Conservation (phyloP, 2,329 filamentous ascomycete genomes). For the Calonectria henricotiae region DNA sequence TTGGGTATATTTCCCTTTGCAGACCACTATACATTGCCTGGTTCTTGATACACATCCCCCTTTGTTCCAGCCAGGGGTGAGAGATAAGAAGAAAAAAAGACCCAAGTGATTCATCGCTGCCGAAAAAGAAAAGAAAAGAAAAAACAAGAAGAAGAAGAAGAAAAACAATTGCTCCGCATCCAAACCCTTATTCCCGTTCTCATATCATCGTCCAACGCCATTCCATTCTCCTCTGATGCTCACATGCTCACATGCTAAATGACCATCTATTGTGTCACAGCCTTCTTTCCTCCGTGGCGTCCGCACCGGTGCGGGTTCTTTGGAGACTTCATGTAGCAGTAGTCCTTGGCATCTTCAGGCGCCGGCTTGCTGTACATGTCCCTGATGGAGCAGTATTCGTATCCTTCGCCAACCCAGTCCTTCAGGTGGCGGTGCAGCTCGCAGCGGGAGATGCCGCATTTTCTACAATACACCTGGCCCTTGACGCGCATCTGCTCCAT, state of each 20-base stretch:
- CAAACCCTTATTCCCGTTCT: constrained; percentile 11
- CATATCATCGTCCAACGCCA: constrained; percentile 26
- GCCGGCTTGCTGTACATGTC: constrained; percentile 71
- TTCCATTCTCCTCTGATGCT: constrained; percentile 25
- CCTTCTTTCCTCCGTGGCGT: constrained; percentile 64
- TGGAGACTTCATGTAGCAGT: constrained; percentile 75
- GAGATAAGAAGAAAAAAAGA: background rate
- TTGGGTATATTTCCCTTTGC: background rate
- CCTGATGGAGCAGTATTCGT: constrained; percentile 75
- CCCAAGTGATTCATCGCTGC: too few species aligned
- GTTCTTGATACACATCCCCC: constrained; percentile 15
- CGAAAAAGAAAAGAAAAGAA: background rate
- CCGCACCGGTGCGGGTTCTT: constrained; percentile 73
- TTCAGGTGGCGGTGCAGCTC: constrained; percentile 76
- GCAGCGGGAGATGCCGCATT: constrained; percentile 75
- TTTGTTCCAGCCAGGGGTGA: constrained; percentile 21
- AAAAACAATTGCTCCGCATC: background rate
- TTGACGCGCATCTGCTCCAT: constrained; percentile 68
- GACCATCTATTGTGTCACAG: constrained; percentile 26
- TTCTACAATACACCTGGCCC: constrained; percentile 75
- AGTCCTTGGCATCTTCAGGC: constrained; percentile 63
- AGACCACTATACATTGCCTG: background rate
- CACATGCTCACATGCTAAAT: background rate
- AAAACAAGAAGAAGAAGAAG: background rate
- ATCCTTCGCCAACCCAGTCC: constrained; percentile 71